These are phyloP conservation scores for Hypocrella siamensis DNA, from an alignment of 2,329 filamentous ascomycete species.

Conservation along the genomic window DNA sequence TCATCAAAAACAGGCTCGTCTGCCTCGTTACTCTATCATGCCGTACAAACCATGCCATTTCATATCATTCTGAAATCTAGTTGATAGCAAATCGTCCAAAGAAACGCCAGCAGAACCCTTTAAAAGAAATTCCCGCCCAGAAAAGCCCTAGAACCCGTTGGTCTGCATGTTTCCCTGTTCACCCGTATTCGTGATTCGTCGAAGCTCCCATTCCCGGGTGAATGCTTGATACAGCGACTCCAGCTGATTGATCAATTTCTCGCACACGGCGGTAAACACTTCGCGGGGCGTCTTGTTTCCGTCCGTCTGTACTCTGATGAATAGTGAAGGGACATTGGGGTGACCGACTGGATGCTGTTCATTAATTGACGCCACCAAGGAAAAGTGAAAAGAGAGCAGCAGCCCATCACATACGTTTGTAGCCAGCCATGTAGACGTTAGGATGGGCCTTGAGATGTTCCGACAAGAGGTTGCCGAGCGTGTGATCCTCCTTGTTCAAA, in stretches of 20 bases:
- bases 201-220: slow-evolving; percentile 79
- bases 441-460: slow-evolving; percentile 72
- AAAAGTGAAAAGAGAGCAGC: slow-evolving; percentile 14
- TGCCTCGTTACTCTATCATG: too few species aligned
- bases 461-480: slow-evolving; percentile 76
- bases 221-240: slow-evolving; percentile 73
- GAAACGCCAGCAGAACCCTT: slow-evolving; percentile 9
- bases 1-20: too few species aligned
- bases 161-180: slow-evolving; percentile 33
- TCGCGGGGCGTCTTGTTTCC: slow-evolving; percentile 80
- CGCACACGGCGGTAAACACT: slow-evolving; percentile 65
- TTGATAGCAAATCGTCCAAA: too few species aligned
- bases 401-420: slow-evolving; percentile 50
- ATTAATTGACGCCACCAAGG: too few species aligned
- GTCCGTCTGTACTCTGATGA: slow-evolving; percentile 81
- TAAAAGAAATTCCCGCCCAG: slow-evolving; percentile 1
- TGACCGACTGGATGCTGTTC: slow-evolving; percentile 28
- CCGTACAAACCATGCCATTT: too few species aligned
- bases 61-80: too few species aligned
- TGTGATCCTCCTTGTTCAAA: slow-evolving; percentile 94
- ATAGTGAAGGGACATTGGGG: slow-evolving; percentile 44
- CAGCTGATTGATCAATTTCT: slow-evolving; percentile 68
- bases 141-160: slow-evolving; percentile 14
- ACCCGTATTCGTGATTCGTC: slow-evolving; percentile 63
- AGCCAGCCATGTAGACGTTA: slow-evolving; percentile 79